Evolutionary conservation across 2,329 filamentous ascomycete genomes (phyloP).

Genomic region (Calonectria crousiana): DNA sequence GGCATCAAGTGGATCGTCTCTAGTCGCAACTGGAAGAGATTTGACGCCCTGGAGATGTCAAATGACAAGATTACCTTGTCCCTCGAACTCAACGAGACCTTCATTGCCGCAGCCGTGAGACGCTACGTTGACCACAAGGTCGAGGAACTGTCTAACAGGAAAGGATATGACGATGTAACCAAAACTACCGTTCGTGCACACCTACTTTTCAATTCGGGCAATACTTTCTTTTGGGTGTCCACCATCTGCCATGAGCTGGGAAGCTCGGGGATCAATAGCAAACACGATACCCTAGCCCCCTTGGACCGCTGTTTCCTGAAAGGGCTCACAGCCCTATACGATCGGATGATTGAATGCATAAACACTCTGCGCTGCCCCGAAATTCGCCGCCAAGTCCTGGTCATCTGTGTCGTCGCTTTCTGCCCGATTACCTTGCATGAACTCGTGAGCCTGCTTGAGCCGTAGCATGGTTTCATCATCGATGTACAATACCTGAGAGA

Average conservation of each 20-base stretch:
- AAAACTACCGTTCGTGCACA: neutral
- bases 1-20: neutral
- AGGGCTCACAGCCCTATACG: conserved; percentile 53
- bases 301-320: conserved; percentile 45
- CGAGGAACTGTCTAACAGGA: neutral
- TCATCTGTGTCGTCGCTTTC: conserved; percentile 44
- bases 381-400: conserved; percentile 51
- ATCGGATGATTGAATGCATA: conserved; percentile 53
- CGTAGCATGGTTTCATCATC: conserved; percentile 21
- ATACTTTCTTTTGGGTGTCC: conserved; percentile 48
- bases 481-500: conserved; percentile 32
- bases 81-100: neutral
- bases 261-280: neutral
- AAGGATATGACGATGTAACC: neutral
- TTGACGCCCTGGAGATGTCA: neutral
- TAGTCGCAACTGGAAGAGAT: neutral
- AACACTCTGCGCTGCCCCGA: conserved; percentile 41
- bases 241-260: conserved; percentile 35
- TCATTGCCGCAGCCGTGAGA: neutral
- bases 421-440: conserved; percentile 54
- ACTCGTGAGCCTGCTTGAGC: conserved; percentile 40
- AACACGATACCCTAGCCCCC: conserved; percentile 25
- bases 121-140: neutral
- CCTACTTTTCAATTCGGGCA: neutral
- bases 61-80: neutral